Base-by-base conservation (phyloP, 2,329 filamentous ascomycete species). In the Colletotrichum liaoningense region DNA sequence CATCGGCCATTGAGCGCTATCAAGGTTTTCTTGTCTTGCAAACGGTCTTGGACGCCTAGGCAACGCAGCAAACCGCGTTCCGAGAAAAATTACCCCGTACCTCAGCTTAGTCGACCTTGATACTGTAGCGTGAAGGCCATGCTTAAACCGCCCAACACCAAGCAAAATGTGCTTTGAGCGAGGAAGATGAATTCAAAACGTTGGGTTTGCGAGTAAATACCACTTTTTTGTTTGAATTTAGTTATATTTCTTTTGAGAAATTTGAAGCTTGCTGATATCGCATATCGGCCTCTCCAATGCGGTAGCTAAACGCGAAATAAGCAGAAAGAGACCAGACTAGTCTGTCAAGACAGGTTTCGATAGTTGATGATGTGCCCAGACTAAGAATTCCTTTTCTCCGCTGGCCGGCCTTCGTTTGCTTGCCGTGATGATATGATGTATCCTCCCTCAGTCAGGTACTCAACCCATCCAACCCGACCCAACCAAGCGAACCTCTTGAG, bases 391-490 rank as follows among this genome's bases (percentile, higher is more conserved):
- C 19, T 28, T 59, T 46, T 60, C 49, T 57, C 33, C 33, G 58
- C 46, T n/a, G 42, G 28, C 55, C 33, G 38, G 54, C 54, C 38
- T 35, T 69, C 42, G 14, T 30, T 52, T 26, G 49, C 33, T 52
- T 62, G n/a, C 56, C 16, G 46, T 66, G 35, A 14, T 55, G 42
- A 49, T 35, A 59, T 54, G 33, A 49, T 35, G 59, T 54, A 26
- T 46, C 33, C 16, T 28, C 35, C 33, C 16, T 28, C 35, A n/a
- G 4, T 28, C 26, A 16, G 49, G 59, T 49, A 42, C 66, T 57
- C 66, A 46, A 33, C n/a, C 54, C 42, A 69, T 26, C 59, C 33
- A 69, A 55, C 66, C 58, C 59, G 24, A 55, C 54, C 66, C 69
- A 30, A 64, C 33, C 65, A 69, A 69, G 66, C 33, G 30, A 69